Conservation (phyloP, 2,329 filamentous ascomycete genomes). For the Ustulina deusta region DNA sequence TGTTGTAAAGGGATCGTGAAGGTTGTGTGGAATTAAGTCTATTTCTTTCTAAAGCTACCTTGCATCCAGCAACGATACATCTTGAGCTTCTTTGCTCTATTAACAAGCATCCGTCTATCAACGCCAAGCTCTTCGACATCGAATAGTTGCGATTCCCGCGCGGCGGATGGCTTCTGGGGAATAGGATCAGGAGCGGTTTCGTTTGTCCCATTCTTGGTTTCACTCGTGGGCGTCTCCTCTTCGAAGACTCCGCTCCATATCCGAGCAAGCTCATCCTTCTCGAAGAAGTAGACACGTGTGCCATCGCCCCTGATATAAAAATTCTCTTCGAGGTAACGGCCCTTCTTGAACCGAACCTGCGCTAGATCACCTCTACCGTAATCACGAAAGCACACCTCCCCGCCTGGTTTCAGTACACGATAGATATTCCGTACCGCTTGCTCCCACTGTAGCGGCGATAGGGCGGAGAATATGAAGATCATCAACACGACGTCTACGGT, state of each 20-base stretch:
- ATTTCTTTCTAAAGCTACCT: slow-evolving; percentile 80
- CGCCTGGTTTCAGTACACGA: slow-evolving; percentile 87
- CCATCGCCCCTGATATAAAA: slow-evolving; percentile 97
- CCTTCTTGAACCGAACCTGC: slow-evolving; percentile 97
- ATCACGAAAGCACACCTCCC: slow-evolving; percentile 94
- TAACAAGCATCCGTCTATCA: slow-evolving; percentile 91
- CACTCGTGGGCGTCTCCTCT: slow-evolving; percentile 44
- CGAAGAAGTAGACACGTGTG: slow-evolving; percentile 97
- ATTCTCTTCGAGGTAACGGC: slow-evolving; percentile 92
- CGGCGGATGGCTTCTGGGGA: slow-evolving; percentile 16
- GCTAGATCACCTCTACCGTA: slow-evolving; percentile 96
- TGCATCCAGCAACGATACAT: slow-evolving; percentile 99
- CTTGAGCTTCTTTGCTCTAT: slow-evolving; percentile 88
- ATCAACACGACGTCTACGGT: slow-evolving; percentile 92
- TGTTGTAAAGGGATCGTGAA: neutral
- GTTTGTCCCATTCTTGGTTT: slow-evolving; percentile 42
- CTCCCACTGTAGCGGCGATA: slow-evolving; percentile 86
- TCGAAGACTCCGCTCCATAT: slow-evolving; percentile 73
- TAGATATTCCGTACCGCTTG: slow-evolving; percentile 85
- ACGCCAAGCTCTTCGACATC: slow-evolving; percentile 82
- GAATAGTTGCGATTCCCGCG: slow-evolving; percentile 60
- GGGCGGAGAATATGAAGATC: slow-evolving; percentile 97
- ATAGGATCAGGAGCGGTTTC: slow-evolving; percentile 41
- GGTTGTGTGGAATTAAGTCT: slow-evolving; percentile 45
- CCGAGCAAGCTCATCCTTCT: slow-evolving; percentile 79